These are phyloP conservation scores for Baffinella frigidus DNA, from an alignment of 208 protist species.

Conservation along the genomic window DNA sequence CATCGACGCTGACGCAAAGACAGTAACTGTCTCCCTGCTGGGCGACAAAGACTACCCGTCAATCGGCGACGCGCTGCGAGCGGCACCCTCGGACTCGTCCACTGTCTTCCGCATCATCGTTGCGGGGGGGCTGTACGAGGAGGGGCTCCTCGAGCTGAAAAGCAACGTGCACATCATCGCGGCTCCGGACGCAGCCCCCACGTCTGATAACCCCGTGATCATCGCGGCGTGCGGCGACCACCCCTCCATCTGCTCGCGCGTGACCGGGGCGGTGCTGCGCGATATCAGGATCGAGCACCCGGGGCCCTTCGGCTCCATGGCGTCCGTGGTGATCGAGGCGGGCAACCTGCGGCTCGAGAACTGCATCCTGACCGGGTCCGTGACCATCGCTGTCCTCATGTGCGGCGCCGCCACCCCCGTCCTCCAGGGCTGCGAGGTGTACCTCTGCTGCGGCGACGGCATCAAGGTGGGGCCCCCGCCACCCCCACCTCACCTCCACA, in stretches of 20 bases:
- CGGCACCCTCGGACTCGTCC: not conserved
- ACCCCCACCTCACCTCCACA: no score
- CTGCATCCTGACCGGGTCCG: slow-evolving; percentile 23
- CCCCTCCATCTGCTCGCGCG: not conserved
- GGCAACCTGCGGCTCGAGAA: not conserved
- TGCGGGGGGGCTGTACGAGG: not conserved
- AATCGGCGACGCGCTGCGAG: not conserved
- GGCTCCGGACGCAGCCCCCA: not conserved
- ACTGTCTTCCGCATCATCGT: not conserved
- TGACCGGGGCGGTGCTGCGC: not conserved
- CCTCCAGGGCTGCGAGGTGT: not conserved
- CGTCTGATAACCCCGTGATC: not conserved
- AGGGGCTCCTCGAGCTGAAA: not conserved
- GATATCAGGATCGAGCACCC: slow-evolving; percentile 21
- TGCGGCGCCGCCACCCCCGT: not conserved
- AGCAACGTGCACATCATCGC: not conserved
- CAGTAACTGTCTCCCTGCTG: not conserved
- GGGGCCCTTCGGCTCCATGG: slow-evolving; percentile 26
- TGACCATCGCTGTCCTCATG: slow-evolving; percentile 8
- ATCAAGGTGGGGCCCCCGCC: no score
- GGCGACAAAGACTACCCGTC: not conserved
- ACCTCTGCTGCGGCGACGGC: slow-evolving; percentile 9
- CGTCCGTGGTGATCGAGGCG: not conserved
- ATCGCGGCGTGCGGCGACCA: not conserved
- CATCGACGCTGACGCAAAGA: not conserved